Evolutionary conservation across 2,329 filamentous ascomycete species (phyloP), one percentile per base, ranked within the genome.

Genomic region (Rachicladosporium sp.): DNA sequence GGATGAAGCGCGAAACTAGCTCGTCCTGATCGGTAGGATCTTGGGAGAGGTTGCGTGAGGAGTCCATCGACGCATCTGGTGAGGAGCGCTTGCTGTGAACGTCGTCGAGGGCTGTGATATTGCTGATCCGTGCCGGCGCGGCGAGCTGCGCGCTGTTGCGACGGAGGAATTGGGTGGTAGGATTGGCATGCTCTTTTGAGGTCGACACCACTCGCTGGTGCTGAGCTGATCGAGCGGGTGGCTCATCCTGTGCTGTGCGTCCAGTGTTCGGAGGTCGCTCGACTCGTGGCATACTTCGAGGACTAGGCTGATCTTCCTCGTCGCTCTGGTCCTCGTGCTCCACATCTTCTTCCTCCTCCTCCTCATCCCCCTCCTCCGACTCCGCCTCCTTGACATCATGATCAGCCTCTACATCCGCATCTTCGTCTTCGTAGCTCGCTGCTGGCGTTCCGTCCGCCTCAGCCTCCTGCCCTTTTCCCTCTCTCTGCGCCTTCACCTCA

Each of bases 1-100:
- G 50, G 6, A 58, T 47, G 41, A 58, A 58, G 10, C 52, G 49
- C 6, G 56, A 58, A 4, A 58, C 49, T 3, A 58, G 46, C 40
- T 58, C 55, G 23, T 53, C 50, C 30, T 49, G 43, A 10, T 46
- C 43, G 9, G 42, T 37, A 21, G 43, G 40, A 21, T 40, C 46
- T 10, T 38, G 46, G 13, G 49, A 36, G 13, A 49, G 52, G n/a
- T 50, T 52, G 11, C 40, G 43, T 10, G 51, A 48, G 8, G 51
- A 55, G 9, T 44, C 43, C 21, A 55, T 41, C 7, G 54, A 57
- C 6, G 49, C 40, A 3, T 49, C 51, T 4, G 54, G 54, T 6
- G 55, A 57, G 7, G 43, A 49, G 11, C 44, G 45, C 23, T 27
- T 45, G 36, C 50, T 57, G 41, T 54, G 55, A 5, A 39, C 41